Evolutionary conservation across 306 rosid genomes (phyloP).

Genomic region (Prunus salicina): DNA sequence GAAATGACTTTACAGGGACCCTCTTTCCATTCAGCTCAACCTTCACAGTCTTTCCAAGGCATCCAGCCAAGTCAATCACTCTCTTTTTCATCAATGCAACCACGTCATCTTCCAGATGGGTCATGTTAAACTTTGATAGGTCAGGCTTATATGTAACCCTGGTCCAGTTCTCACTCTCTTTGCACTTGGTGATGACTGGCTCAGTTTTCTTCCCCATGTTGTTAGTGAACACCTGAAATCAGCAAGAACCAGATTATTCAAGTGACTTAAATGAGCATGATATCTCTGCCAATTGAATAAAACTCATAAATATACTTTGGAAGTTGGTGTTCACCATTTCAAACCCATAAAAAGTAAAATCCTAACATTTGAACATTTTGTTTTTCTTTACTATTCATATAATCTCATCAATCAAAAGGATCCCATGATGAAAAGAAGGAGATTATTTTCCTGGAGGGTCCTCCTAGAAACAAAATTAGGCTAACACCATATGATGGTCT

Average conservation of each 20-base stretch:
- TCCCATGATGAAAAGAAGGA: not conserved
- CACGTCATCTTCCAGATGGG: conserved; percentile 84
- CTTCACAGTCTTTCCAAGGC: conserved; percentile 86
- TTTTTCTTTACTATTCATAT: not conserved
- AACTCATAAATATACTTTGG: no score
- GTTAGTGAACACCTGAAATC: conserved; percentile 56
- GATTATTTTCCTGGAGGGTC: not conserved
- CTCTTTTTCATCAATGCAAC: conserved; percentile 92
- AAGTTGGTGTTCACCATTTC: not conserved
- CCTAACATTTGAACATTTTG: not conserved
- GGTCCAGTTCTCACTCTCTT: conserved; percentile 84
- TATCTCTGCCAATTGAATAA: not conserved
- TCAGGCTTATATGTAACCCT: conserved; percentile 90
- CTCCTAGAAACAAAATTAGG: not conserved
- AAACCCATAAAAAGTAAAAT: not conserved
- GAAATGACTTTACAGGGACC: conserved; percentile 61
- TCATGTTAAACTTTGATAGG: conserved; percentile 73
- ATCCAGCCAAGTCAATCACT: conserved; percentile 90
- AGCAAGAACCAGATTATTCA: conserved; percentile 6
- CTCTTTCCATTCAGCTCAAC: conserved; percentile 71
- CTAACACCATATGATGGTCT: not conserved
- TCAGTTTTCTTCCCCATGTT: conserved; percentile 83
- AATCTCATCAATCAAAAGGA: not conserved
- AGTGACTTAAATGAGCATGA: not conserved
- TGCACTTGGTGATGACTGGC: conserved; percentile 75